Evolutionary conservation across 495 filamentous ascomycete species (phyloP).

Genomic region (Hypoxylon crocopeplum): DNA sequence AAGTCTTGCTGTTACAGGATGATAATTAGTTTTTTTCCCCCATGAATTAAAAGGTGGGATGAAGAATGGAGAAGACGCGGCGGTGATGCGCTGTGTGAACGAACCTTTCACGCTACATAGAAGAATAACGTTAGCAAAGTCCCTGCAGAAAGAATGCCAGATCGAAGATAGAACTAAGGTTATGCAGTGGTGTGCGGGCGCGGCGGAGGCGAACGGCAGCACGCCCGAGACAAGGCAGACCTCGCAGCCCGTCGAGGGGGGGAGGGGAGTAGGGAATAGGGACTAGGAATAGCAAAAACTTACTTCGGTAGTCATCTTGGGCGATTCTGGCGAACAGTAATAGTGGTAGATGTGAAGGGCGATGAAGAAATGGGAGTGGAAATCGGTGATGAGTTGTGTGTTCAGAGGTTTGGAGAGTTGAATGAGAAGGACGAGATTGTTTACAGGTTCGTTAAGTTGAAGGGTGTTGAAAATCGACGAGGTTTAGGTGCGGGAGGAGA

Average conservation of each 20-base stretch:
- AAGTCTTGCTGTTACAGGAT: slow-evolving; percentile 87
- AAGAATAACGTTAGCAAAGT: slow-evolving; percentile 51
- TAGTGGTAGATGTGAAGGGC: slow-evolving; percentile 33
- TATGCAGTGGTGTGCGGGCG: slow-evolving; percentile 28
- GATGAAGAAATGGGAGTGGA: slow-evolving; percentile 34
- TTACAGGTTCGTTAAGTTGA: slow-evolving; percentile 41
- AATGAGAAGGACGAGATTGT: slow-evolving; percentile 41
- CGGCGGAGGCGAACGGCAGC: slow-evolving; percentile 37
- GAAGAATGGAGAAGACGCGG: slow-evolving; percentile 20
- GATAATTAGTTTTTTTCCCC: slow-evolving; percentile 42
- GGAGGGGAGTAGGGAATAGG: slow-evolving; percentile 39
- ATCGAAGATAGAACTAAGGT: slow-evolving; percentile 15
- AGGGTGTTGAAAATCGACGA: slow-evolving; percentile 44
- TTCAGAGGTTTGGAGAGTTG: slow-evolving; percentile 6
- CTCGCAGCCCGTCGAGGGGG: too few species aligned
- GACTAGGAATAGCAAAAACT: slow-evolving; percentile 45
- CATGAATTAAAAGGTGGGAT: slow-evolving; percentile 7
- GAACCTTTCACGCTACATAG: slow-evolving; percentile 82
- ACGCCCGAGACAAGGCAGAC: slow-evolving; percentile 38
- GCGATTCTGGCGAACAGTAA: slow-evolving; percentile 17
- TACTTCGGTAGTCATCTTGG: slow-evolving; percentile 73
- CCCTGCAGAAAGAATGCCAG: slow-evolving; percentile 17
- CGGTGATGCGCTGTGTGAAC: slow-evolving; percentile 37
- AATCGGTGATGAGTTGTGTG: slow-evolving; percentile 34
- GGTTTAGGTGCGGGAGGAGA: slow-evolving; percentile 47